Evolutionary conservation across 352 stramenopile species (phyloP).

Genomic region (Plasmopara muralis): DNA sequence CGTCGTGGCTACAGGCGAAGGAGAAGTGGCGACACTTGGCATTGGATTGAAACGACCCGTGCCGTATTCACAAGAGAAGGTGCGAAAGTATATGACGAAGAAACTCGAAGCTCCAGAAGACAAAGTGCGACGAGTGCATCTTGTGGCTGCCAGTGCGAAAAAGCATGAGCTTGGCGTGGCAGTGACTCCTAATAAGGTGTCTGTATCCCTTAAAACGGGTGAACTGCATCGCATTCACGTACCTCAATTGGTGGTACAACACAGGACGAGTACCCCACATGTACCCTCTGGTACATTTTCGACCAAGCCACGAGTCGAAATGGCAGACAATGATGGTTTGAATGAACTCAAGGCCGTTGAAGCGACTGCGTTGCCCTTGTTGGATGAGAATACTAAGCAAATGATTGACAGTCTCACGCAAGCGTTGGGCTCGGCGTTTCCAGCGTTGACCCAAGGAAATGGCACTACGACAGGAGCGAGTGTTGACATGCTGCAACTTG

Average conservation of each 20-base stretch:
- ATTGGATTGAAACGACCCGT: slow-evolving; percentile 33
- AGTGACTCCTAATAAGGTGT: slow-evolving; percentile 9
- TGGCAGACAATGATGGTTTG: slow-evolving; percentile 2
- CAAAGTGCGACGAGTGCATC: slow-evolving; percentile 45
- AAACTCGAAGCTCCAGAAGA: slow-evolving; percentile 72
- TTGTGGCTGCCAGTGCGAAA: slow-evolving; percentile 48
- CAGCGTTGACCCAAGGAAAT: slow-evolving; percentile 12
- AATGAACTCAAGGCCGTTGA: not conserved
- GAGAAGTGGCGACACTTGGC: slow-evolving; percentile 67
- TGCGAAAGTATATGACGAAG: slow-evolving; percentile 84
- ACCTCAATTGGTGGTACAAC: slow-evolving; percentile 36
- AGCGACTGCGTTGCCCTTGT: not conserved
- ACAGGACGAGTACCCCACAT: slow-evolving; percentile 5
- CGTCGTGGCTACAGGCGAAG: slow-evolving; percentile 61
- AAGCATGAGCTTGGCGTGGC: slow-evolving; percentile 55
- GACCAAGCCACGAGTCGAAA: slow-evolving; percentile 15
- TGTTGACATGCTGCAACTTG: slow-evolving; percentile 71
- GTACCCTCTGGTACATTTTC: slow-evolving; percentile 18
- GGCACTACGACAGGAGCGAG: slow-evolving; percentile 14
- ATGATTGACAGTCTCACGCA: slow-evolving; percentile 74
- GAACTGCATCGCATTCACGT: slow-evolving; percentile 54
- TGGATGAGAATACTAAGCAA: slow-evolving; percentile 53
- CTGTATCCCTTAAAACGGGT: slow-evolving; percentile 8
- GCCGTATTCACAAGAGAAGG: slow-evolving; percentile 54
- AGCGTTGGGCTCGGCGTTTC: slow-evolving; percentile 35